These are phyloP conservation scores for Phaseolus lunatus DNA, from an alignment of 306 rosid genomes.

Conservation along the genomic window DNA sequence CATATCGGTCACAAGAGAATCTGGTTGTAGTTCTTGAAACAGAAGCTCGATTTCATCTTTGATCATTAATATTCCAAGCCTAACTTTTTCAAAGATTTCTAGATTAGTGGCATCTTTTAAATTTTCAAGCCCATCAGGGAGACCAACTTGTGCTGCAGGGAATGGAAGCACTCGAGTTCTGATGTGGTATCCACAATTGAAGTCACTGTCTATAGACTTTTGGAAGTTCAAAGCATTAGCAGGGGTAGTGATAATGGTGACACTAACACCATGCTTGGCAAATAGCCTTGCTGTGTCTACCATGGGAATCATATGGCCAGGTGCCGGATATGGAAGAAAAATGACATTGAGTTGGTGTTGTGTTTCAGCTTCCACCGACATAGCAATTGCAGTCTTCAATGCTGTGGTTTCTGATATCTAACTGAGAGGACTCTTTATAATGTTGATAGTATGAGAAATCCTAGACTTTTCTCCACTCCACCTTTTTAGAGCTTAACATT, in stretches of 20 bases:
- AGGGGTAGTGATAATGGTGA: constrained; percentile 40
- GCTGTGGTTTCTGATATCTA: too few relatives aligned
- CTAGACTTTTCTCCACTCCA: too few relatives aligned
- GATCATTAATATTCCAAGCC: not conserved
- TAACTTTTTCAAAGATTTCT: constrained; percentile 5
- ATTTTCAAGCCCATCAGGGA: constrained; percentile 43
- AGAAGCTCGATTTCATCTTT: constrained; percentile 28
- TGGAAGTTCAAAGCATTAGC: constrained; percentile 40
- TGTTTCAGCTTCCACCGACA: not conserved
- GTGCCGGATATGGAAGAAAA: constrained; percentile 43
- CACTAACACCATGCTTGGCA: constrained; percentile 43
- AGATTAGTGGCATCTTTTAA: constrained; percentile 12
- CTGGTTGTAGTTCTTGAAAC: constrained; percentile 39
- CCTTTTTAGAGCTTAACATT: too few relatives aligned
- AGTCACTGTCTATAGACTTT: constrained; percentile 40
- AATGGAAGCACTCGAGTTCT: constrained; percentile 29
- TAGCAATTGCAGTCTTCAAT: not conserved
- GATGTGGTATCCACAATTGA: constrained; percentile 33
- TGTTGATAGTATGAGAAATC: too few relatives aligned
- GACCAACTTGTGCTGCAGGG: constrained; percentile 41
- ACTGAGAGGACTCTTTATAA: too few relatives aligned
- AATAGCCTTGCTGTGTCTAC: constrained; percentile 46
- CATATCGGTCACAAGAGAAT: constrained; percentile 37
- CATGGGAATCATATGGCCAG: constrained; percentile 49
- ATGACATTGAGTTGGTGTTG: not conserved